These are phyloP conservation scores for Komagataella ulmi DNA, from an alignment of 805 yeast genomes.

Conservation along the genomic window DNA sequence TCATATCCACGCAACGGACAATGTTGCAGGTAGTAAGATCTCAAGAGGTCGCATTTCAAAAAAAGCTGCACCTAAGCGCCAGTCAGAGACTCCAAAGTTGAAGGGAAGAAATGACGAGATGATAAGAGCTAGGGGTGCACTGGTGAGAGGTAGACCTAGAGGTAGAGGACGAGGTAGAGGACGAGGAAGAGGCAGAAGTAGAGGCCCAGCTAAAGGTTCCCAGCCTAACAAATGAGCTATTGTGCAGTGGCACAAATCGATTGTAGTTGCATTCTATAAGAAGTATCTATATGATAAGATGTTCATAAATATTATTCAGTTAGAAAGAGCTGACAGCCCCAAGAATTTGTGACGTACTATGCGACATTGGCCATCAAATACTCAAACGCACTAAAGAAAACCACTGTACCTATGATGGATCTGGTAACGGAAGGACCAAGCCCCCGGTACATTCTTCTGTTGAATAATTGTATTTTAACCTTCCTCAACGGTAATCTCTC, in stretches of 20 bases:
- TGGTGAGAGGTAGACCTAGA: background rate
- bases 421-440: constrained; percentile 63
- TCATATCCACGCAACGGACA: background rate
- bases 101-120: background rate
- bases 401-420: constrained; percentile 60
- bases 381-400: constrained; percentile 65
- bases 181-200: background rate
- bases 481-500: constrained; percentile 22
- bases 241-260: background rate
- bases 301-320: background rate
- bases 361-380: constrained; percentile 44
- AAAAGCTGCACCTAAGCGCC: background rate
- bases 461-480: constrained; percentile 24
- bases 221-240: background rate
- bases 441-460: constrained; percentile 55
- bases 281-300: background rate
- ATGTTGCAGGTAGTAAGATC: background rate
- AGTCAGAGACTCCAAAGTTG: background rate
- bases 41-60: background rate
- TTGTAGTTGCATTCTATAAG: background rate
- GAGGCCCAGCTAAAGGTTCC: background rate
- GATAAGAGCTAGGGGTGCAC: background rate
- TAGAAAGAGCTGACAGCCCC: too few relatives aligned
- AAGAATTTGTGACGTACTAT: constrained; percentile 7
- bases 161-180: background rate